A percentile compares a stretch with the other conserved stretches of the same genome.
These are phyloP conservation scores for Thalassiosira pacifica DNA, from an alignment of 352 stramenopile species.

Conservation along the genomic window DNA sequence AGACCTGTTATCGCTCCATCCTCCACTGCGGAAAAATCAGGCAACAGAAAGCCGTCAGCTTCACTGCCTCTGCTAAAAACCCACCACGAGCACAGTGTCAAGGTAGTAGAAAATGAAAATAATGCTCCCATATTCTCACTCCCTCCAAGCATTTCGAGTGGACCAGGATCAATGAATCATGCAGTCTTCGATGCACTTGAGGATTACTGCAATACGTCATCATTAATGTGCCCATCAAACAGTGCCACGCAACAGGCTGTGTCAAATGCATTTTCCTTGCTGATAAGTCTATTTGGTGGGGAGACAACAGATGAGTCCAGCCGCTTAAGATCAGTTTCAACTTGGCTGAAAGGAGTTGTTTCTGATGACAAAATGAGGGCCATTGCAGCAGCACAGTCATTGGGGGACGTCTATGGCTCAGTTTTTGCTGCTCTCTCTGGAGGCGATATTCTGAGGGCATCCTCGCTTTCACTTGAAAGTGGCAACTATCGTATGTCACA, in stretches of 20 bases:
- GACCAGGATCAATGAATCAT: not conserved
- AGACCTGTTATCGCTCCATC: slow-evolving; percentile 33
- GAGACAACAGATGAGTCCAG: slow-evolving; percentile 39
- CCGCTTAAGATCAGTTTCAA: slow-evolving; percentile 53
- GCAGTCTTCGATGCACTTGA: slow-evolving; percentile 48
- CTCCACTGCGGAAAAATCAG: not conserved
- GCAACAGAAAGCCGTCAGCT: slow-evolving; percentile 1
- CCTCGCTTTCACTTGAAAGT: slow-evolving; percentile 65
- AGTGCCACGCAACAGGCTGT: slow-evolving; percentile 40
- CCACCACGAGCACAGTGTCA: slow-evolving; percentile 67
- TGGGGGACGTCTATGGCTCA: slow-evolving; percentile 61
- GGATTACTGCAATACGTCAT: slow-evolving; percentile 56
- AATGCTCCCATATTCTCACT: slow-evolving; percentile 66
- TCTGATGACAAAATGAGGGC: slow-evolving; percentile 40
- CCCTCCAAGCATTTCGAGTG: slow-evolving; percentile 25
- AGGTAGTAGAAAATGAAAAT: slow-evolving; percentile 42
- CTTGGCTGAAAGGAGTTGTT: slow-evolving; percentile 64
- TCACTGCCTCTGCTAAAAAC: slow-evolving; percentile 64
- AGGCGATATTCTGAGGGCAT: slow-evolving; percentile 69
- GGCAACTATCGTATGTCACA: slow-evolving; percentile 71
- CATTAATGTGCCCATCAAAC: slow-evolving; percentile 22
- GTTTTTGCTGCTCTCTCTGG: slow-evolving; percentile 78
- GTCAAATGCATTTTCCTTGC: slow-evolving; percentile 62
- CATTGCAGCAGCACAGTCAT: slow-evolving; percentile 47
- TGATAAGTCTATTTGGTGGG: slow-evolving; percentile 53